Conservation (phyloP, 176 grass and related monocot species). For the Miscanthus lutarioriparius region DNA sequence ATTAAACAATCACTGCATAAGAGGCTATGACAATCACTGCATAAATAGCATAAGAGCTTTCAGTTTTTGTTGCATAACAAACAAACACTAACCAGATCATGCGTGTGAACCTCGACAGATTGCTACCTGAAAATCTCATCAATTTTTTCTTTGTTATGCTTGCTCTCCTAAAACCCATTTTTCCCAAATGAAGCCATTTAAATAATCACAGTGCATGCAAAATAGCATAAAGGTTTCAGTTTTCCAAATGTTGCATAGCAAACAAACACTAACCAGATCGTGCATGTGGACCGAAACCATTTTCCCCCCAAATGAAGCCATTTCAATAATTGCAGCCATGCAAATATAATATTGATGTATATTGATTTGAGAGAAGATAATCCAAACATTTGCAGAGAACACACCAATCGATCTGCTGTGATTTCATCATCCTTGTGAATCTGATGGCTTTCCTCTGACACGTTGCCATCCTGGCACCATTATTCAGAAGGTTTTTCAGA, state of each 20-base stretch:
- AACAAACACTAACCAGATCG: not conserved
- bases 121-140: not conserved
- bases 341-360: not conserved
- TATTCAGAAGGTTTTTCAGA: slow-evolving; percentile 1
- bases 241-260: not conserved
- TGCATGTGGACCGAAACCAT: not conserved
- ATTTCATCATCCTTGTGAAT: not conserved
- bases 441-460: slow-evolving; percentile 5
- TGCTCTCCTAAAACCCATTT: not conserved
- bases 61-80: too few species aligned
- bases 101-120: not conserved
- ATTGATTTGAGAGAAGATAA: not conserved
- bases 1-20: too few species aligned
- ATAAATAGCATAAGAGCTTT: too few species aligned
- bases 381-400: not conserved
- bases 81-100: too few species aligned
- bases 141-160: not conserved
- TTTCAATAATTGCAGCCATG: not conserved
- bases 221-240: not conserved
- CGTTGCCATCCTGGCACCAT: slow-evolving; percentile 11
- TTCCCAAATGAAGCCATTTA: not conserved
- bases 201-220: not conserved
- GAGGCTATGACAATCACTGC: too few species aligned
- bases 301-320: not conserved
- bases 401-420: not conserved